Evolutionary conservation across 2,329 filamentous ascomycete genomes (phyloP), one percentile per base, ranked within the genome.

Genomic region (Diaporthe nobilis): DNA sequence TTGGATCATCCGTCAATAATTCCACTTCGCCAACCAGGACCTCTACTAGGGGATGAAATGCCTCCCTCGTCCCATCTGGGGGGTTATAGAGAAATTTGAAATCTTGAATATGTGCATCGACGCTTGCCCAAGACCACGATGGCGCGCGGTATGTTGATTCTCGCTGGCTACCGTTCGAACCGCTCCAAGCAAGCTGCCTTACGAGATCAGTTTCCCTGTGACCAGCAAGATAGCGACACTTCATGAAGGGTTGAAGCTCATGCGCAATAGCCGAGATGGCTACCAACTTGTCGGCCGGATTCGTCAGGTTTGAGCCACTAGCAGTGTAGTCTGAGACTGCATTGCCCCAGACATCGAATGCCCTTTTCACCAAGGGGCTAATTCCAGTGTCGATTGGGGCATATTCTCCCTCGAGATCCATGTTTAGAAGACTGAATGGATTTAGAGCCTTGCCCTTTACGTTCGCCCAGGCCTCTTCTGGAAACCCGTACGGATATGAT

Each of bases 261-360:
- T 22, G 55, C 9, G 55, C 55, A 58, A 37, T 37, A n/a, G 55
- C 55, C 55, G 55, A 58, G 55, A 58, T 58, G 55, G 55, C 55
- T 22, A 58, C 55, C 58, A 61, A 61, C 58, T 61, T 61, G 58
- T 61, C 58, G 58, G 58, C 34, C 12, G 58, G 58, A 28, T 61
- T 61, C 34, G 58, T 61, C 58, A 61, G 58, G 37, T 61, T 61
- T 22, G 34, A 39, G 17, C 25, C 15, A 6, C 13, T 4, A 25
- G 9, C 22, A n/a, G 58, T 61, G 58, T 61, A 61, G 22, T 5
- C 22, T 61, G 58, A 61, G 12, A 61, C 58, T 61, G 58, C 58
- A 61, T 61, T 61, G 58, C 12, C 58, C 58, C 58, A 61, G 5
- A 61, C 37, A 25, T 42, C 22, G 12, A 61, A 42, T 61, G 58